Conservation (phyloP, 306 rosid genomes). For the Gleditsia sinensis region DNA sequence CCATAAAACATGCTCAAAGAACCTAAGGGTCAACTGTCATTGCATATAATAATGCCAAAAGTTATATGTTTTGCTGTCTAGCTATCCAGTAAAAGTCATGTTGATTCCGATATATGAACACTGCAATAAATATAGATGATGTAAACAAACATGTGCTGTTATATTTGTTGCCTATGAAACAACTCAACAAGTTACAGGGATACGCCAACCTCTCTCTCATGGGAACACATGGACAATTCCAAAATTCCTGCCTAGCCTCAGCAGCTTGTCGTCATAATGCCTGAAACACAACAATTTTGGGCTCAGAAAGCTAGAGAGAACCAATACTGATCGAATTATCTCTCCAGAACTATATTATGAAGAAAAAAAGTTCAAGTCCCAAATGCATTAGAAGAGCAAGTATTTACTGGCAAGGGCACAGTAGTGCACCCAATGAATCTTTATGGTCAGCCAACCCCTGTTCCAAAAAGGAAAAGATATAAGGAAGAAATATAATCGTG, state of each 20-base stretch:
- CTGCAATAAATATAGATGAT: background rate
- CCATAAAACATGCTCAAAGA: conserved; percentile 8
- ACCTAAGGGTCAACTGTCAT: background rate
- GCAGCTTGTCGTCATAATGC: conserved; percentile 92
- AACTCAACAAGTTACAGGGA: conserved; percentile 26
- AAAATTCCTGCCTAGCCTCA: conserved; percentile 92
- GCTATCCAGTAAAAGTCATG: background rate
- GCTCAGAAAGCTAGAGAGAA: too few species aligned
- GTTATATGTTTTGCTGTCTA: background rate
- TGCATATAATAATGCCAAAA: too few species aligned
- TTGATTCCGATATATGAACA: background rate
- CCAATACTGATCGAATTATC: conserved; percentile 22
- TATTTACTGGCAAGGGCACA: conserved; percentile 95
- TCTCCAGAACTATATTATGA: conserved; percentile 26
- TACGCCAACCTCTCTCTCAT: conserved; percentile 90
- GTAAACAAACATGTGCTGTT: background rate
- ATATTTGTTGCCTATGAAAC: background rate
- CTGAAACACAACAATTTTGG: conserved; percentile 48
- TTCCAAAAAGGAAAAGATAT: conserved; percentile 29
- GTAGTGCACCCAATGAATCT: conserved; percentile 96
- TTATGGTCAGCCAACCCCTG: conserved; percentile 99
- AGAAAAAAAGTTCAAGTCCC: background rate
- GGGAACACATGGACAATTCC: conserved; percentile 99
- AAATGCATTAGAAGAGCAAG: conserved; percentile 26
- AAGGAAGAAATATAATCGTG: conserved; percentile 14